Percentiles rank a stretch among this genome's conserved stretches.
These are phyloP conservation scores for Roridomyces roridus DNA, from an alignment of 768 basidiomycete genomes.

Conservation along the genomic window DNA sequence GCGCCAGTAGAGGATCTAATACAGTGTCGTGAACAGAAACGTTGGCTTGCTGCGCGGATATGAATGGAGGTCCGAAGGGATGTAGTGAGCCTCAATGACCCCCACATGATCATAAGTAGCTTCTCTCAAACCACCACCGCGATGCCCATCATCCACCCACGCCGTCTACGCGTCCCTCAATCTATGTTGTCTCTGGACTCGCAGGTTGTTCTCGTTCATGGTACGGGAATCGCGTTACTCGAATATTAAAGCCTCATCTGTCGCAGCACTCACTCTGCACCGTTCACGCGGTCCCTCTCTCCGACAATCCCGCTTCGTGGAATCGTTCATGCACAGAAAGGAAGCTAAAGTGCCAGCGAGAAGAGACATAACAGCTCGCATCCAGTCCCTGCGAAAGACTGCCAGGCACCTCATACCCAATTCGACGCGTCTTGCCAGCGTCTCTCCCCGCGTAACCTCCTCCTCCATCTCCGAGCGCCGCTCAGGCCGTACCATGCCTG, in stretches of 20 bases:
- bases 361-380: constrained; percentile 1
- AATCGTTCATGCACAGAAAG: constrained; percentile 11
- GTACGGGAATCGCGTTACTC: not conserved
- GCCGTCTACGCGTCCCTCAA: not conserved
- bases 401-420: no score
- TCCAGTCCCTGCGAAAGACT: not conserved
- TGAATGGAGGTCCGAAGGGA: not conserved
- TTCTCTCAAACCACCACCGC: not conserved
- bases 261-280: constrained; percentile 15
- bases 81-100: no score
- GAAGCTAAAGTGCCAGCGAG: not conserved
- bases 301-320: constrained; percentile 13
- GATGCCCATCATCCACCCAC: constrained; percentile 16
- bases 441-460: not conserved
- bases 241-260: not conserved
- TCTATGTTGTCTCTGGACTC: not conserved
- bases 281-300: not conserved
- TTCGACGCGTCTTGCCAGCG: not conserved
- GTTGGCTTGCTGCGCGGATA: not conserved
- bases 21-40: constrained; percentile 1
- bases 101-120: not conserved
- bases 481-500: not conserved
- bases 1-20: not conserved
- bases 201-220: not conserved
- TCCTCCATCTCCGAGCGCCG: constrained; percentile 7